Evolutionary conservation across 805 yeast genomes (phyloP), one percentile per base, ranked within the genome.

Genomic region (Nakazawaea siamensis): DNA sequence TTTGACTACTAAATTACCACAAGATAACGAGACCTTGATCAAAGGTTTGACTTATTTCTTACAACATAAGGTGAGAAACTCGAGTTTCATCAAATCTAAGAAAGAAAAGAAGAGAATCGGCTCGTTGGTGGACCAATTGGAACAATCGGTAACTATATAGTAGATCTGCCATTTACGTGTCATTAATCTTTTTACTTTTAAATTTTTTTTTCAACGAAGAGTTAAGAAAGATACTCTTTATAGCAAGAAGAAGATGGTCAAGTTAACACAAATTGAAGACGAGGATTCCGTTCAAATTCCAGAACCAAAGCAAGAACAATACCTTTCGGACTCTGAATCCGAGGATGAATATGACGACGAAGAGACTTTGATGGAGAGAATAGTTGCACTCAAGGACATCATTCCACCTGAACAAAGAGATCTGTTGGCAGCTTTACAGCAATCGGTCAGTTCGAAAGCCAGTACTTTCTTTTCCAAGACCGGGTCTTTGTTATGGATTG

Each of bases 341-440:
- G 83, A 78, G 39, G 85, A 77, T 43, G 94, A 83, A 47, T 84
- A 74, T 45, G 85, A 83, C 55, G 83, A 77, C 52, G 75, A 79
- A 53, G 99, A 92, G 68, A 79, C 95, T 21, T 46, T 92, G 13
- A 60, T 68, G 41, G 97, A 92, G 50, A 82, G 99, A 73, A 58
- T 92, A 44, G 74, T 75, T 43, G 98, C 99, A 33, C 73, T 92
- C 51, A 86, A 80, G 60, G 97, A 92, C 56, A 83, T 90, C 36
- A 66, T 92, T 34, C 85, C 97, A 31, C 97, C 97, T 48, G 71
- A 72, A 47, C 87, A 83, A 58, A 81, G 97, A 66, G 57, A 18
- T 42, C 49, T 24, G 31, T 62, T 18, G 49, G 55, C 41, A 41
- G 52, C 26, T 31, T 58, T 18, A 48, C 62, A 13, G 31, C 55